phyloP scores from a whole-genome alignment of 345 rosid species.

The Pistacia atlantica region DNA sequence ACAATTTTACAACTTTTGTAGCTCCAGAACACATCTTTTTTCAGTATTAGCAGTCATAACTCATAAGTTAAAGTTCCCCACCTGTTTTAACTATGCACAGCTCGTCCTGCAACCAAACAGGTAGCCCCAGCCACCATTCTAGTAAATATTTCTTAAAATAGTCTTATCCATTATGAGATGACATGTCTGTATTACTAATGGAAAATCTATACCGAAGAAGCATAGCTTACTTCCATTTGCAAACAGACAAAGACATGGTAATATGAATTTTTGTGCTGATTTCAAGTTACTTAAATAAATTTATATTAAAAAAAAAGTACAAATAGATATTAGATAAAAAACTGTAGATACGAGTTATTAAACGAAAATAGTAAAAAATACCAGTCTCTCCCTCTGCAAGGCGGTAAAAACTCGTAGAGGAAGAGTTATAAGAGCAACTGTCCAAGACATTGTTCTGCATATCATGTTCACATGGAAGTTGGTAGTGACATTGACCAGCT shows the following conservation, averaged over 20 bases:
- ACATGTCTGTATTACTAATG: background rate
- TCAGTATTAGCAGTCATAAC: background rate
- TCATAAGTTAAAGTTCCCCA: background rate
- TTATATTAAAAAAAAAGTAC: background rate
- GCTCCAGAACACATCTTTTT: background rate
- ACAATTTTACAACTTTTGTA: background rate
- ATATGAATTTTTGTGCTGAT: background rate
- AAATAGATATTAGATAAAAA: background rate
- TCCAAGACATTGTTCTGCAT: constrained; percentile 47
- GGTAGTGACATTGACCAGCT: constrained; percentile 50
- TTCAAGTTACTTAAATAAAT: background rate
- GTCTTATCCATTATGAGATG: background rate
- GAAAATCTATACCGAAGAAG: background rate
- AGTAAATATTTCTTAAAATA: background rate
- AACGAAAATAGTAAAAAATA: constrained; percentile 29
- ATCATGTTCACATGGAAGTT: constrained; percentile 49
- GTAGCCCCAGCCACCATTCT: background rate
- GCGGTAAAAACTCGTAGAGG: constrained; percentile 61
- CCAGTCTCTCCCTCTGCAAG: constrained; percentile 68
- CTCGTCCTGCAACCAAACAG: background rate
- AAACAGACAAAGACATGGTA: background rate
- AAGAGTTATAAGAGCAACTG: constrained; percentile 50
- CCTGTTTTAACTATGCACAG: background rate
- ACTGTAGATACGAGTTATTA: background rate
- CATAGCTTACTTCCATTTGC: background rate